phyloP scores from a whole-genome alignment of 2,329 filamentous ascomycete genomes.

The Fusarium bactridioides region DNA sequence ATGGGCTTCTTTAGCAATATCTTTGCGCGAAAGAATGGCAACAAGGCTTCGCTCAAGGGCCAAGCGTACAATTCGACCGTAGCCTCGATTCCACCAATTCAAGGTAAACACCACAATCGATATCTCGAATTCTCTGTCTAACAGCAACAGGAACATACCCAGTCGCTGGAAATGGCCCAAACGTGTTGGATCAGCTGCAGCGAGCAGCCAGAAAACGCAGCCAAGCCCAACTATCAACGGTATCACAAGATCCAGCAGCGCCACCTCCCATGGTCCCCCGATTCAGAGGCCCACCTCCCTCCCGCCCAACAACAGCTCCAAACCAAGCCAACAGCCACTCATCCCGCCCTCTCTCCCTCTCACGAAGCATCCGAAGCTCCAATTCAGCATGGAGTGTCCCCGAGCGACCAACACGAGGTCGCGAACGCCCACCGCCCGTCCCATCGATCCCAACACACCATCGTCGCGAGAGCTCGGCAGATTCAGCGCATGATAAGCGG shows the following conservation, averaged over 20 bases:
- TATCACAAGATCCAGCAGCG: constrained; percentile 12
- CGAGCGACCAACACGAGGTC: constrained; percentile 19
- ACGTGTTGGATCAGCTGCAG: constrained; percentile 38
- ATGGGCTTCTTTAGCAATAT: constrained; percentile 43
- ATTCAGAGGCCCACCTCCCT: constrained; percentile 16
- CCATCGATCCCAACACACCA: constrained; percentile 35
- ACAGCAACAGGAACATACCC: constrained; percentile 37
- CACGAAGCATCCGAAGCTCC: constrained; percentile 30
- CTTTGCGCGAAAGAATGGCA: constrained; percentile 29
- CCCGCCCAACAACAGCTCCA: constrained; percentile 36
- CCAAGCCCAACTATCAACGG: constrained; percentile 29
- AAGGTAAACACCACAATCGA: constrained; percentile 16
- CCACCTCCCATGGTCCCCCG: constrained; percentile 30
- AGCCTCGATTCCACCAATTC: constrained; percentile 36
- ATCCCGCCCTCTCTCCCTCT: constrained; percentile 23
- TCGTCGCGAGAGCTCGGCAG: constrained; percentile 29
- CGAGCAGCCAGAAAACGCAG: constrained; percentile 40
- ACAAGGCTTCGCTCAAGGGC: constrained; percentile 26
- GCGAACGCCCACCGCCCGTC: constrained; percentile 32
- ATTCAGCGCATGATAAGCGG: constrained; percentile 22
- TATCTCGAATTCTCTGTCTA: background rate
- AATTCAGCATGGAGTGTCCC: constrained; percentile 28
- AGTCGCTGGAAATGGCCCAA: constrained; percentile 40
- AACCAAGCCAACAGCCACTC: constrained; percentile 5
- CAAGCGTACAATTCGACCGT: constrained; percentile 40